Base-by-base conservation (phyloP, 805 yeast genomes). In the Tetrapisispora arboricola region DNA sequence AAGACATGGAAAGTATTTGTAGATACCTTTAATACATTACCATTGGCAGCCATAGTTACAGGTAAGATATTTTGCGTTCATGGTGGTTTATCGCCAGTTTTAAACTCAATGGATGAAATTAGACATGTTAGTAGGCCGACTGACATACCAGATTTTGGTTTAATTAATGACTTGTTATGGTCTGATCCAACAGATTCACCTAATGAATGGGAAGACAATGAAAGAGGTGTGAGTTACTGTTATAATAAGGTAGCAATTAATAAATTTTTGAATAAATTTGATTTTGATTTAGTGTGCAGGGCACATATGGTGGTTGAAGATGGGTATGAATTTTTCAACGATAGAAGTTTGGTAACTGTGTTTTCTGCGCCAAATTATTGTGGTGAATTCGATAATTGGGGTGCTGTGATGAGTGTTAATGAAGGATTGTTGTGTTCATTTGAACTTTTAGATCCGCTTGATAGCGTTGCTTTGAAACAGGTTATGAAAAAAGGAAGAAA, bases 331-430 rank as follows among this genome's bases (percentile, higher is more conserved):
- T 84, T 84, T 57, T 84, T 80, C 58, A 79, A 78, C 45, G 78
- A 76, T 54, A 66, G 85, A 51, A 78, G 77, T 56, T 65, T 84
- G 42, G 92, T 84, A 1, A 84, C 94, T 0, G 78, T 84, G 1
- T 84, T 84, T 53, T 74, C 80, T 45, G 94, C 92, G 4, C 94
- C 94, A 3, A 84, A 84, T 55, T 84, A 67, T 32, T 67, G 66
- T 49, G 64, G 72, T 32, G 72, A 67, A 45, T 67, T 67, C 36
- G 71, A 87, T 59, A 86, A 86, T 54, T 86, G 95, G 95, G 96
- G 95, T 19, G 98, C 98, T 2, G 96, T 90, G 5, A 90, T 90
- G 97, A 80, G 94, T 51, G 97, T 90, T 13, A 76, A 85, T 47
- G 96, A 90, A 48, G 96, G 90, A 53, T 70, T 90, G 49, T 67